Evolutionary conservation across 1,139 yeast species (phyloP).

Genomic region (Yamadazyma sp.): DNA sequence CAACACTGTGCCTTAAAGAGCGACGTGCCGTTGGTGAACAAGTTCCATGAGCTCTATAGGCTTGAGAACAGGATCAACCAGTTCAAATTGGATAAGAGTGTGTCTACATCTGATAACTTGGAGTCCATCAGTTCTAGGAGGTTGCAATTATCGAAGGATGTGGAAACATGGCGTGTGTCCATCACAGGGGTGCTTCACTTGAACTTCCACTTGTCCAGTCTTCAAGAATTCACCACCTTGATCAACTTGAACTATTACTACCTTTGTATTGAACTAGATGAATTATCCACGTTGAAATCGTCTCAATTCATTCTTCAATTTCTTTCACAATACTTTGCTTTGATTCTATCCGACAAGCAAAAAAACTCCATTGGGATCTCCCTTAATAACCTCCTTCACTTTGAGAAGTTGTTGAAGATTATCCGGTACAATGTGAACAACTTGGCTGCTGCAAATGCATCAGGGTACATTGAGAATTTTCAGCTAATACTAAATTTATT

Average conservation of each 20-base stretch:
- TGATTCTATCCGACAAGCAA: slow-evolving; percentile 24
- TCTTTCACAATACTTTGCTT: slow-evolving; percentile 40
- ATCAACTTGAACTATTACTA: slow-evolving; percentile 41
- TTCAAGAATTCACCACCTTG: slow-evolving; percentile 34
- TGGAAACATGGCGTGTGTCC: slow-evolving; percentile 40
- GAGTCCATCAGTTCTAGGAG: slow-evolving; percentile 6
- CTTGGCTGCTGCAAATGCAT: slow-evolving; percentile 2
- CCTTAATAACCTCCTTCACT: slow-evolving; percentile 29
- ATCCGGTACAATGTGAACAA: slow-evolving; percentile 30
- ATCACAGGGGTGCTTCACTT: slow-evolving; percentile 28
- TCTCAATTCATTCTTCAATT: slow-evolving; percentile 45
- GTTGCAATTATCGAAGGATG: slow-evolving; percentile 8
- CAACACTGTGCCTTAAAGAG: slow-evolving; percentile 7
- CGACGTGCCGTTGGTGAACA: slow-evolving; percentile 6
- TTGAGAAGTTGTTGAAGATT: slow-evolving; percentile 36
- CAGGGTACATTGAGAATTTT: slow-evolving; percentile 31
- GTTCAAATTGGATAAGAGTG: slow-evolving; percentile 4
- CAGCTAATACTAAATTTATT: slow-evolving; percentile 29
- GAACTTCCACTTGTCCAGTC: slow-evolving; percentile 14
- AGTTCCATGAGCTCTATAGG: slow-evolving; percentile 10
- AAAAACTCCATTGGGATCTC: slow-evolving; percentile 15
- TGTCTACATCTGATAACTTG: not conserved
- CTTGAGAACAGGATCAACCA: slow-evolving; percentile 20
- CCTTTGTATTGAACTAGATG: slow-evolving; percentile 42
- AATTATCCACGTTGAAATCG: slow-evolving; percentile 36